A percentile compares a stretch with the other conserved stretches of the same genome.
phyloP scores from a whole-genome alignment of 2,329 filamentous ascomycete species.

The Chaetomiaceae sp. region DNA sequence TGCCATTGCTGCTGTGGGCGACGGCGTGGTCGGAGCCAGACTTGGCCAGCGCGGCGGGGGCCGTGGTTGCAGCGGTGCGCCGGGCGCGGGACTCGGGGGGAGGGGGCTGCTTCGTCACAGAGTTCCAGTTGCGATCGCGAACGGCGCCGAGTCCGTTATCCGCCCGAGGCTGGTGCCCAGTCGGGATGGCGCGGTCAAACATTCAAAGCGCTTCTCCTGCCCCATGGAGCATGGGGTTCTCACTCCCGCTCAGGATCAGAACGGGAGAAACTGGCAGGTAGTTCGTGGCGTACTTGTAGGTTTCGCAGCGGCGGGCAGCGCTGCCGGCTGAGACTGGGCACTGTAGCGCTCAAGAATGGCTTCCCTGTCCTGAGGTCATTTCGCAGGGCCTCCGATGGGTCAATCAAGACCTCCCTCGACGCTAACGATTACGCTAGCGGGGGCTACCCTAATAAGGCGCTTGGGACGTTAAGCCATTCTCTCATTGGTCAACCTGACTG shows the following conservation, averaged over 20 bases:
- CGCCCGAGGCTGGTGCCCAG: slow-evolving; percentile 22
- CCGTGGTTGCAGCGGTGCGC: slow-evolving; percentile 10
- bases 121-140: slow-evolving; percentile 5
- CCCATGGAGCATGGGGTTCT: slow-evolving; percentile 20
- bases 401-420: not conserved
- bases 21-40: slow-evolving; percentile 5
- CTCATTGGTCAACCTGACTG: not conserved
- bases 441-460: not conserved
- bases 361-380: not conserved
- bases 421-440: no score
- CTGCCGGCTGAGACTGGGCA: not conserved
- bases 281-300: no score
- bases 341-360: no score
- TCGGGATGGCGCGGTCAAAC: slow-evolving; percentile 22
- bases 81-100: slow-evolving; percentile 8
- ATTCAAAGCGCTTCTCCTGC: slow-evolving; percentile 20
- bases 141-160: slow-evolving; percentile 13
- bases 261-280: not conserved
- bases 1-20: slow-evolving; percentile 1
- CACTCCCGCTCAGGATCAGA: not conserved
- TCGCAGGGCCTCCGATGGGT: not conserved
- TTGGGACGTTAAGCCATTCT: no score
- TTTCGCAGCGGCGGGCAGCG: no score
- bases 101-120: not conserved
- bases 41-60: slow-evolving; percentile 2